These are phyloP conservation scores for Aaosphaeria arxii DNA, from an alignment of 2,329 filamentous ascomycete species.

Conservation along the genomic window DNA sequence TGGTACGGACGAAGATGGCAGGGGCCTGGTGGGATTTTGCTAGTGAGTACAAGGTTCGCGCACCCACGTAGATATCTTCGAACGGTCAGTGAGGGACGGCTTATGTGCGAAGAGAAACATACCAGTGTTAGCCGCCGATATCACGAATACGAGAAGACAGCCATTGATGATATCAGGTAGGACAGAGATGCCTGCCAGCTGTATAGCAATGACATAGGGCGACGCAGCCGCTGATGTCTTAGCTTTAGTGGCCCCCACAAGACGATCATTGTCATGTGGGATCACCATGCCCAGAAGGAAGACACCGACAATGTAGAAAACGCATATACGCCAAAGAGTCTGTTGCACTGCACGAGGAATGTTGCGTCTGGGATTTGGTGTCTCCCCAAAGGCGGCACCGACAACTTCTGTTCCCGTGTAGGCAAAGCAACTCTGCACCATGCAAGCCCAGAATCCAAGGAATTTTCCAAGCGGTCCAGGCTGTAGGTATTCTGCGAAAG, in stretches of 20 bases:
- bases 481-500: constrained; percentile 47
- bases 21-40: constrained; percentile 52
- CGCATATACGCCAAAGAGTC: constrained; percentile 53
- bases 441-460: constrained; percentile 55
- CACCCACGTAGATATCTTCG: neutral
- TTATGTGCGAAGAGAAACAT: neutral
- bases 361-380: constrained; percentile 32
- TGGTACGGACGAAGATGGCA: constrained; percentile 47
- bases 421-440: constrained; percentile 51
- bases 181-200: constrained; percentile 63
- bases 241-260: constrained; percentile 42
- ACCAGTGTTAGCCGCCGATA: constrained; percentile 64
- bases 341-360: constrained; percentile 54
- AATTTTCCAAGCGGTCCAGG: constrained; percentile 58
- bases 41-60: constrained; percentile 49
- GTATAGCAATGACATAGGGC: constrained; percentile 63
- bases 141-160: constrained; percentile 69
- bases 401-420: constrained; percentile 35
- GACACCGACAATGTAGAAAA: constrained; percentile 53
- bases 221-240: constrained; percentile 32
- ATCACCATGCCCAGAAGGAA: constrained; percentile 61
- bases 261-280: constrained; percentile 49
- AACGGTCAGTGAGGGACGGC: neutral
- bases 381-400: constrained; percentile 31
- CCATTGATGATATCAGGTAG: constrained; percentile 74